These are phyloP conservation scores for Eimeria necatrix DNA, from an alignment of 169 alveolate species.

Conservation along the genomic window DNA sequence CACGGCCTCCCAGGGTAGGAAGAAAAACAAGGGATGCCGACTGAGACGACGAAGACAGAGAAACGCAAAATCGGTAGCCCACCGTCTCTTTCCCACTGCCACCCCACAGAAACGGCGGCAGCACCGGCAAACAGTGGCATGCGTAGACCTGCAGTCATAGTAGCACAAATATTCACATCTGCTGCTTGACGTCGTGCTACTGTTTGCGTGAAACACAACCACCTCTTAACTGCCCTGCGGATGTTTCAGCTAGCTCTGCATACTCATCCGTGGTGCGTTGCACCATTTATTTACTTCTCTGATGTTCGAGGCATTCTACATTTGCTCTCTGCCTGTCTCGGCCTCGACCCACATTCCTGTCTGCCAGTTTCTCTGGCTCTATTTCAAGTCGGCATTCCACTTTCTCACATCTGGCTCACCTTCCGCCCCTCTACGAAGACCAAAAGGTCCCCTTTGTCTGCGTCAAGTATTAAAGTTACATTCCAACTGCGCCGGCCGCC, in stretches of 20 bases:
- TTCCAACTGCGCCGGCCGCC: conserved; percentile 19
- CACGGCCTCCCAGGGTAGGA: conserved; percentile 27
- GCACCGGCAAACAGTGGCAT: conserved; percentile 47
- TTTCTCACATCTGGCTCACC: background rate
- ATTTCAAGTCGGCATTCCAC: background rate
- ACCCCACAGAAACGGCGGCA: background rate
- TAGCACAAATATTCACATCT: background rate
- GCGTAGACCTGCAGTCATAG: conserved; percentile 38
- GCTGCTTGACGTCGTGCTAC: background rate
- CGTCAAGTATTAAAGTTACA: background rate
- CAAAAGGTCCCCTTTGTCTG: conserved; percentile 7
- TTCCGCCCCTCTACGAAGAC: conserved; percentile 9
- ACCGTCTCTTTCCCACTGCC: background rate
- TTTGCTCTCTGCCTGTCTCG: background rate
- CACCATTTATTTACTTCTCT: background rate
- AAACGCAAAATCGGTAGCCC: conserved; percentile 25
- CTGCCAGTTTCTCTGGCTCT: background rate
- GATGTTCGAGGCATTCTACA: background rate
- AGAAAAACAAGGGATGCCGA: conserved; percentile 7
- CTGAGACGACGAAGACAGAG: conserved; percentile 30
- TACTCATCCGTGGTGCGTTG: background rate
- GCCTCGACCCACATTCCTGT: background rate
- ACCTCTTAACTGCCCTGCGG: no score
- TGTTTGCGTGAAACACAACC: no score
- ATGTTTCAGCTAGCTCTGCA: background rate